phyloP scores from a whole-genome alignment of 441 rosid genomes.

The Biscutella auriculata region DNA sequence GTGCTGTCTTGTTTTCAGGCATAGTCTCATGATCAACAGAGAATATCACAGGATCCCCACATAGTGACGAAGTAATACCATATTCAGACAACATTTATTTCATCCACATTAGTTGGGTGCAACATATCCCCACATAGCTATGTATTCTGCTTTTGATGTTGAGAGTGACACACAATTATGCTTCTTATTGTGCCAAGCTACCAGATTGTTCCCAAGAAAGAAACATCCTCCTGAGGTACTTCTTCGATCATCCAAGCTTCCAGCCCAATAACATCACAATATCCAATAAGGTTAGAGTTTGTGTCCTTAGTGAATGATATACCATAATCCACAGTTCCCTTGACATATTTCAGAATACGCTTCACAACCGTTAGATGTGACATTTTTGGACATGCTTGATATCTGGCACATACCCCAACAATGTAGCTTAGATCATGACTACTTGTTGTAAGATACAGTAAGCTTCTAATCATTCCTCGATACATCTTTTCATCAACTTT shows the following conservation, averaged over 20 bases:
- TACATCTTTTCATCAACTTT: not conserved
- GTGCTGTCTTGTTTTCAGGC: too few species aligned
- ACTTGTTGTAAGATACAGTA: not conserved
- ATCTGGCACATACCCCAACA: not conserved
- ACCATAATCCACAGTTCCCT: fast-evolving
- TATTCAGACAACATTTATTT: not conserved
- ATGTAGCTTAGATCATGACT: fast-evolving
- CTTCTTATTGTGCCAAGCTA: too few species aligned
- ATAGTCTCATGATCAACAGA: too few species aligned
- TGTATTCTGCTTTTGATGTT: not conserved
- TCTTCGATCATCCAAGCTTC: too few species aligned
- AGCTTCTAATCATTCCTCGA: not conserved
- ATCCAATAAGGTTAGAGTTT: fast-evolving
- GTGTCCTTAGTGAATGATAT: not conserved
- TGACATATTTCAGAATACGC: not conserved
- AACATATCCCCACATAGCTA: not conserved
- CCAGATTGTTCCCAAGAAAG: too few species aligned
- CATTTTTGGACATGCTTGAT: fast-evolving
- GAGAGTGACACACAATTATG: not conserved
- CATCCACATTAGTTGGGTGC: not conserved
- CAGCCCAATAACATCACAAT: not conserved
- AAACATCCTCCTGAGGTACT: too few species aligned
- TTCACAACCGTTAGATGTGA: not conserved
- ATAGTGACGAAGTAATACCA: too few species aligned
- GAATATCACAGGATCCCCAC: too few species aligned